Conservation (phyloP, 2,329 filamentous ascomycete genomes). For the Magnaporthales sp. region DNA sequence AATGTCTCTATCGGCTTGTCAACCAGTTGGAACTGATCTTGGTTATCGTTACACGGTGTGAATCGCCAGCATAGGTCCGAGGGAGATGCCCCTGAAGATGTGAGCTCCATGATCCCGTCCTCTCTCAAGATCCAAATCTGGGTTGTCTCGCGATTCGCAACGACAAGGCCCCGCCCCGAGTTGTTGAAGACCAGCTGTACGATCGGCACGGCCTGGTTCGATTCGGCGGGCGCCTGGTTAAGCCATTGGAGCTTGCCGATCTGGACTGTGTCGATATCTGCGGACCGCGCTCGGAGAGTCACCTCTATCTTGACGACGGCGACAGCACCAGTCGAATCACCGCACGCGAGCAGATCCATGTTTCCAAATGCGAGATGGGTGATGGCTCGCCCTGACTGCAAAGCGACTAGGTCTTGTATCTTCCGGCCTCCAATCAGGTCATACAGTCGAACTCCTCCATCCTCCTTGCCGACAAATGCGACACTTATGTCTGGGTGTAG, state of each 20-base stretch:
- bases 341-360: background rate
- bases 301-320: background rate
- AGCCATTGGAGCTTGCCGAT: background rate
- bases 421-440: constrained; percentile 8
- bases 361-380: constrained; percentile 1
- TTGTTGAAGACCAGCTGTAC: background rate
- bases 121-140: background rate
- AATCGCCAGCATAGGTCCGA: constrained; percentile 1
- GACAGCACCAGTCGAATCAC: background rate
- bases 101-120: background rate
- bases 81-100: background rate
- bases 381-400: background rate
- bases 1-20: constrained; percentile 4
- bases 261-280: background rate
- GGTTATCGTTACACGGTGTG: background rate
- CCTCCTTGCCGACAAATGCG: constrained; percentile 11
- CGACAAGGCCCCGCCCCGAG: background rate
- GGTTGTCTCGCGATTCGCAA: background rate
- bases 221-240: background rate
- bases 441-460: constrained; percentile 14
- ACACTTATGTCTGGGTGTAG: background rate
- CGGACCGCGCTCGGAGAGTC: no score
- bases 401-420: constrained; percentile 2
- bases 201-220: background rate
- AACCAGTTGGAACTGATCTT: constrained; percentile 2